phyloP scores from a whole-genome alignment of 2,329 filamentous ascomycete genomes.

The Oidium heveae region DNA sequence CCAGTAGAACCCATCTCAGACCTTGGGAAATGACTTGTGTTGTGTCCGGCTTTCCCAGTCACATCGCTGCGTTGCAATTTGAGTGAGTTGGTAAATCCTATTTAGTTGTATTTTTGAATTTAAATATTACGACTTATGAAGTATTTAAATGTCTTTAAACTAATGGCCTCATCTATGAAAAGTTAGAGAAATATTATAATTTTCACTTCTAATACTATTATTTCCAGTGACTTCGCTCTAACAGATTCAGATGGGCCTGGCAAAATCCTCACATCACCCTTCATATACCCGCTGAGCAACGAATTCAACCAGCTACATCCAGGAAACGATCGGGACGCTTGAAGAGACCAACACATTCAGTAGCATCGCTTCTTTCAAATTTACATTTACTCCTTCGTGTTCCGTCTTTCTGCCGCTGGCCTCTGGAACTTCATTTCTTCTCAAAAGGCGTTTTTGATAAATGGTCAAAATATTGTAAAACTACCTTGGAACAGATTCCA shows the following conservation, averaged over 20 bases:
- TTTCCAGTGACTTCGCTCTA: not conserved
- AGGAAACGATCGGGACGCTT: conserved; percentile 28
- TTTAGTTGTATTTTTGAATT: not conserved
- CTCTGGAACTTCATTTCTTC: conserved; percentile 60
- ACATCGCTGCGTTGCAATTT: conserved; percentile 74
- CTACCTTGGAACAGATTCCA: conserved; percentile 12
- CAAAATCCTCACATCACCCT: conserved; percentile 61
- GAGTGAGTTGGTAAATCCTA: conserved; percentile 31
- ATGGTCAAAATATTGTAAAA: conserved; percentile 36
- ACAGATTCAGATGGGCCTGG: conserved; percentile 52
- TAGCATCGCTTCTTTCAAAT: conserved; percentile 51
- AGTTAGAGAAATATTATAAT: too few relatives aligned
- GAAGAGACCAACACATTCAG: conserved; percentile 28
- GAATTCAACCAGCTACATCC: conserved; percentile 27
- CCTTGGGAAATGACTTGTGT: conserved; percentile 84
- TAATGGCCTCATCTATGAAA: too few relatives aligned
- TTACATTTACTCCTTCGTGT: conserved; percentile 59
- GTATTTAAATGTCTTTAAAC: too few relatives aligned
- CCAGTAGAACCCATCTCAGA: conserved; percentile 37
- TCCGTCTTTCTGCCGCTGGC: conserved; percentile 61
- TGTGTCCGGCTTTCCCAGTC: conserved; percentile 71
- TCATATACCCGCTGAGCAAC: conserved; percentile 42
- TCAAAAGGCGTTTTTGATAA: conserved; percentile 36
- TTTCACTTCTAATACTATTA: not conserved
- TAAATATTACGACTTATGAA: not conserved